phyloP scores from a whole-genome alignment of 106 monocot genomes.

The Dendrobium huoshanense region DNA sequence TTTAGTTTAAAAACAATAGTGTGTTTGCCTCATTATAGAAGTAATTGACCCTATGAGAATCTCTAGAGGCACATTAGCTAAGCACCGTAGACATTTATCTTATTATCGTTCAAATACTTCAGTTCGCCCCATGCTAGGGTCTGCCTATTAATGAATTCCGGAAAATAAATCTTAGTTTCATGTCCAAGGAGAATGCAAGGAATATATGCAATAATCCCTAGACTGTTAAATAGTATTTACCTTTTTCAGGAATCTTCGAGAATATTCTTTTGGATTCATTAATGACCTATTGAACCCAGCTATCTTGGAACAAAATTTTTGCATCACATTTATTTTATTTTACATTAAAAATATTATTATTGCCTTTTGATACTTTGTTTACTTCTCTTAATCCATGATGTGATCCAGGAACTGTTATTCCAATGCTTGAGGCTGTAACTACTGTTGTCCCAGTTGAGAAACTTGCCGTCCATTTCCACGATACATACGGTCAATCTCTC shows the following conservation, averaged over 20 bases:
- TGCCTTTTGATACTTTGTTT: not conserved
- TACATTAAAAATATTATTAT: not conserved
- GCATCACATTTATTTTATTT: not conserved
- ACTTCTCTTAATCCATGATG: not conserved
- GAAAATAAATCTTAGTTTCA: no score
- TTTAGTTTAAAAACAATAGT: not conserved
- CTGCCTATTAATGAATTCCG: no score
- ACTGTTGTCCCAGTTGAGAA: conserved; percentile 55
- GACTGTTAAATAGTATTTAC: not conserved
- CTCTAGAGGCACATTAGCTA: not conserved
- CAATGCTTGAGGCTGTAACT: conserved; percentile 70
- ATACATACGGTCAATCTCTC: conserved; percentile 71
- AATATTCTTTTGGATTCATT: not conserved
- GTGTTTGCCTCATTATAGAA: not conserved
- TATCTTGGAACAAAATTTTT: not conserved
- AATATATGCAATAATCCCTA: not conserved
- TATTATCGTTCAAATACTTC: no score
- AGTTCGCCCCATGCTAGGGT: no score
- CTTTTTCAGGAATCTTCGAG: not conserved
- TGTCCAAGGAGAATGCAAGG: not conserved
- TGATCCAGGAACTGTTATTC: conserved; percentile 41
- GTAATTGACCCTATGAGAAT: not conserved
- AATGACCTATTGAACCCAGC: not conserved
- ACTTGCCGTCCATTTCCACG: conserved; percentile 71
- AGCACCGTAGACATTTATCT: not conserved